A percentile compares a stretch with the other conserved stretches of the same genome.
Conservation (phyloP, 176 grass and related monocot genomes). For the Neostapfia colusana region DNA sequence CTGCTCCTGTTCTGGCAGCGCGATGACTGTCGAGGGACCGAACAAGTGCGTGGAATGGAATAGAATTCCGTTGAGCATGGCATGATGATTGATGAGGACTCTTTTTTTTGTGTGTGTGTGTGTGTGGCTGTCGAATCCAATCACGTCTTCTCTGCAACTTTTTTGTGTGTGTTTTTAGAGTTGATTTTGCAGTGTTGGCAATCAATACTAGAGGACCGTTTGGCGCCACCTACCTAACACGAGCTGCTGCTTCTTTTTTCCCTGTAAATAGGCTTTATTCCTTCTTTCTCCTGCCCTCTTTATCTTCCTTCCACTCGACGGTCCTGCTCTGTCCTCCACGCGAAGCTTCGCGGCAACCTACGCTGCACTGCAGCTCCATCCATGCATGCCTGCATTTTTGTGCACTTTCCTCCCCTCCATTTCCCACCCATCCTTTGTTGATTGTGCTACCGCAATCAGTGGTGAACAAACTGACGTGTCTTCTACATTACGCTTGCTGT, state of each 20-base stretch:
- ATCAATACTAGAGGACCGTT: not conserved
- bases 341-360: slow-evolving; percentile 29
- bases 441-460: no score
- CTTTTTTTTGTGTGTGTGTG: no score
- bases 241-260: not conserved
- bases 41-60: not conserved
- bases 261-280: slow-evolving; percentile 5
- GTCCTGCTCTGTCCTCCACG: not conserved
- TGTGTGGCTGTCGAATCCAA: not conserved
- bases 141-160: not conserved
- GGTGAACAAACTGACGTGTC: not conserved
- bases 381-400: not conserved
- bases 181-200: slow-evolving; percentile 2
- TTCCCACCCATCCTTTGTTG: not conserved
- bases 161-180: not conserved
- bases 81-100: not conserved
- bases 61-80: not conserved
- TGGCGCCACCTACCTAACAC: slow-evolving; percentile 1
- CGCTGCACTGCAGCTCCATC: not conserved
- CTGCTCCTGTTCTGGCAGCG: not conserved
- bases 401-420: not conserved
- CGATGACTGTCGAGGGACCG: not conserved
- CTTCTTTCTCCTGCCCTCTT: not conserved
- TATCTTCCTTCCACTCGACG: not conserved
- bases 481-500: not conserved